Evolutionary conservation across 768 basidiomycete species (phyloP), one percentile per base, ranked within the genome.

Genomic region (Mrakia frigida): DNA sequence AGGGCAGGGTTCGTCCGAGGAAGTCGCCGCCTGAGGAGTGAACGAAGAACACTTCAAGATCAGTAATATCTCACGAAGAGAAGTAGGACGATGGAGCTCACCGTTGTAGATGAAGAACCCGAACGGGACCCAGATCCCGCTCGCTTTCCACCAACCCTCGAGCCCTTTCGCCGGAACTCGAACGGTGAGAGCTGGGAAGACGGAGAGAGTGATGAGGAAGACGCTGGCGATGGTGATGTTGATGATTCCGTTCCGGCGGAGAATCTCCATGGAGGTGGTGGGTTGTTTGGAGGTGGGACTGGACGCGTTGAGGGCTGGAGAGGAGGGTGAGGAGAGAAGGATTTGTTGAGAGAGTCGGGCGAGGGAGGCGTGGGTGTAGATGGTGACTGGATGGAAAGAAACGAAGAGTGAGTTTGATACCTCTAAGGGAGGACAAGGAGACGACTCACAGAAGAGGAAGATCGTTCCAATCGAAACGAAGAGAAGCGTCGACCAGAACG

Each of bases 321-420:
- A 68, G 16, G 65, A 72, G 25, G 50, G 31, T 7, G 50, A 43
- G 11, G 43, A 14, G 39, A 59, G 31, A 35, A 37, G 35, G 56
- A 68, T 61, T 10, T 5, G 33, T 23, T 69, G 74, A 2, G 72
- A 63, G 23, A 35, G 72, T 1, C 25, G 65, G n/a, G 65, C 65
- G 37, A 68, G 65, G 74, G 80, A 67, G 85, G 85, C 72, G 33
- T 53, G 25, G 82, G 82, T n/a, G 80, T 80, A 33, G 76, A 85
- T 28, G 82, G 78, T n/a, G 84, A 84, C 83, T 77, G 70, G 21
- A n/a, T n/a, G n/a, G n/a, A n/a, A n/a, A n/a, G n/a, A n/a, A n/a
- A n/a, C n/a, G n/a, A n/a, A n/a, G n/a, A n/a, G n/a, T n/a, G n/a
- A n/a, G n/a, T n/a, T n/a, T n/a, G n/a, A n/a, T n/a, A n/a, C n/a